A percentile compares a stretch with the other conserved stretches of the same genome.
These are phyloP conservation scores for Staphylotrichum tortipilum DNA, from an alignment of 495 filamentous ascomycete species.

Conservation along the genomic window DNA sequence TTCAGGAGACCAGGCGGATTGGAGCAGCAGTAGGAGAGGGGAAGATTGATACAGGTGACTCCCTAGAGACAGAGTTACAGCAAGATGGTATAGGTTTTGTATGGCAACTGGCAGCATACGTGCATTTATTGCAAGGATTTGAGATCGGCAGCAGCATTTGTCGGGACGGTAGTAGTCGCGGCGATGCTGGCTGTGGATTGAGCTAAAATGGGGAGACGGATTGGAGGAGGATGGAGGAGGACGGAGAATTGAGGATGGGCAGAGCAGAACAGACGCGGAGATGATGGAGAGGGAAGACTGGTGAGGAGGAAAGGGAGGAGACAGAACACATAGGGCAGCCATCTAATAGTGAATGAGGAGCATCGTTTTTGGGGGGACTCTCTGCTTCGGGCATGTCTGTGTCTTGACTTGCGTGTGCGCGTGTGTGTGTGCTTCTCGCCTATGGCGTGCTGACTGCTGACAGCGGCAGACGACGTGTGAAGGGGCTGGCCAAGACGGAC, in stretches of 20 bases:
- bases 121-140: neutral
- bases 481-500: too few relatives aligned
- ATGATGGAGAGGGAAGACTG: neutral
- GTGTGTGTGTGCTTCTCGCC: too few relatives aligned
- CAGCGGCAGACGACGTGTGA: too few relatives aligned
- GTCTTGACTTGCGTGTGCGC: too few relatives aligned
- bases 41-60: slow-evolving; percentile 3
- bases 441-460: too few relatives aligned
- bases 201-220: neutral
- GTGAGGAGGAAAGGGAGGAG: neutral
- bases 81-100: slow-evolving; percentile 8
- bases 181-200: neutral
- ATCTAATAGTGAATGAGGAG: slow-evolving; percentile 7
- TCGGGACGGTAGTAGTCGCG: neutral
- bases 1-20: too few relatives aligned
- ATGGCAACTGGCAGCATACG: neutral
- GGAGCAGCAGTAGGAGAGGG: too few relatives aligned
- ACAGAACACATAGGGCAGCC: slow-evolving; percentile 3
- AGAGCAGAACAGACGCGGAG: too few relatives aligned
- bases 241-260: too few relatives aligned
- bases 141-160: neutral
- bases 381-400: too few relatives aligned
- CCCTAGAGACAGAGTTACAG: neutral
- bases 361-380: neutral
- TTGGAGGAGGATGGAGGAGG: neutral